A percentile compares a stretch with the other conserved stretches of the same genome.
Conservation (phyloP, 805 yeast genomes). For the Candida khao-thaluensis region DNA sequence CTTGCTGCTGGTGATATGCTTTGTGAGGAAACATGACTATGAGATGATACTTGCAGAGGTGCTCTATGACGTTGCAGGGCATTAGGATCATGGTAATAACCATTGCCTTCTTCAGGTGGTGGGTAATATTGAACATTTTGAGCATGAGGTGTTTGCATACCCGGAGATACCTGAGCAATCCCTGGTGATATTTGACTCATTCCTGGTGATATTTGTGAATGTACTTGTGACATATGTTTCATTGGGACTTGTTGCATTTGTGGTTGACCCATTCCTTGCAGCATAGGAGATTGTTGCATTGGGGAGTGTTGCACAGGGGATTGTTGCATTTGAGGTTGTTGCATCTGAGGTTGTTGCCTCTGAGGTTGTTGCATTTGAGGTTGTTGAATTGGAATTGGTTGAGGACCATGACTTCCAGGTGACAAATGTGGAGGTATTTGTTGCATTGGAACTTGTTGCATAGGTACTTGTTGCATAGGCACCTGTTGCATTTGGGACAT, state of each 20-base stretch:
- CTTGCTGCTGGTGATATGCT: conserved; percentile 2
- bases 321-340: conserved; percentile 1
- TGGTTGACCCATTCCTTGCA: neutral
- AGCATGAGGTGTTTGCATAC: neutral
- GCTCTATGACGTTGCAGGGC: neutral
- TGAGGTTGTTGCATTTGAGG: neutral
- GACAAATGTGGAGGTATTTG: too few species aligned
- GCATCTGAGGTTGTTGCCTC: neutral
- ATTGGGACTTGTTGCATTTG: neutral
- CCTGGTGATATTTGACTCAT: neutral
- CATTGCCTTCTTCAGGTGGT: neutral
- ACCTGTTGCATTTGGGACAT: neutral
- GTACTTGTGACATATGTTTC: neutral
- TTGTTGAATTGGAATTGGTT: neutral
- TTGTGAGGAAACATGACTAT: neutral
- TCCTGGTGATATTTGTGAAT: neutral
- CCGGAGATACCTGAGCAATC: neutral
- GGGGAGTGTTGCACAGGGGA: neutral
- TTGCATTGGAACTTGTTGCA: neutral
- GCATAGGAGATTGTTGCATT: neutral
- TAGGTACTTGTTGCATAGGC: neutral
- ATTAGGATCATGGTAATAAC: neutral
- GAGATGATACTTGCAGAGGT: conserved; percentile 2
- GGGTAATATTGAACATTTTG: neutral
- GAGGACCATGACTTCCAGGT: too few species aligned